Conservation (phyloP, 1,284 basidiomycete genomes). For the Flammula alnicola region DNA sequence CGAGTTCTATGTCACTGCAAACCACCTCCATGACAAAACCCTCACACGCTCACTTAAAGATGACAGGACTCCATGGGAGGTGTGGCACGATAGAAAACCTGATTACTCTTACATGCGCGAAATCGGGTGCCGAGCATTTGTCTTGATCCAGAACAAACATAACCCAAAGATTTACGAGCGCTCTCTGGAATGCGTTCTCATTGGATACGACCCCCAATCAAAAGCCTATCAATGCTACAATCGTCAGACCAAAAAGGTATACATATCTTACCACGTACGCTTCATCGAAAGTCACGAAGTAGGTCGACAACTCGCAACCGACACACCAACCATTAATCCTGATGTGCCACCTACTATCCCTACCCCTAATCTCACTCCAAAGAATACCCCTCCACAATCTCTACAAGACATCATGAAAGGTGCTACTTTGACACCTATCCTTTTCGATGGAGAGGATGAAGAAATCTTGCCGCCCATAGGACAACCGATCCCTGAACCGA, state of each 20-base stretch:
- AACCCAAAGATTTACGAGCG: constrained; percentile 36
- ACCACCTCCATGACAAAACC: constrained; percentile 2
- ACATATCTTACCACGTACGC: constrained; percentile 32
- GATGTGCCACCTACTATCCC: background rate
- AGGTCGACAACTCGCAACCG: background rate
- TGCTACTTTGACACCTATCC: too few species aligned
- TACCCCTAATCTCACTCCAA: background rate
- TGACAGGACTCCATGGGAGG: constrained; percentile 23
- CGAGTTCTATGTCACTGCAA: constrained; percentile 28
- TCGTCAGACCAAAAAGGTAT: constrained; percentile 20
- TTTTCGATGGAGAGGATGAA: too few species aligned
- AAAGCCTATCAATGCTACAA: constrained; percentile 40
- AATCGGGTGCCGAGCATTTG: constrained; percentile 34
- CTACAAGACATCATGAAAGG: too few species aligned
- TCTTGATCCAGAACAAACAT: constrained; percentile 30
- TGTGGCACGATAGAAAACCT: constrained; percentile 18
- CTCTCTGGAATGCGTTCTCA: constrained; percentile 36
- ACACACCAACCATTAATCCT: too few species aligned
- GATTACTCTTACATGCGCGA: constrained; percentile 27
- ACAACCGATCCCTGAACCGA: too few species aligned
- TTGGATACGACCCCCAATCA: constrained; percentile 35
- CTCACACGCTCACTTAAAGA: background rate
- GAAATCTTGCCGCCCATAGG: too few species aligned
- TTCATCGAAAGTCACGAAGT: constrained; percentile 37
- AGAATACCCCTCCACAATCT: too few species aligned